These are phyloP conservation scores for Termitomyces sp. DNA, from an alignment of 768 basidiomycete genomes.

Conservation along the genomic window DNA sequence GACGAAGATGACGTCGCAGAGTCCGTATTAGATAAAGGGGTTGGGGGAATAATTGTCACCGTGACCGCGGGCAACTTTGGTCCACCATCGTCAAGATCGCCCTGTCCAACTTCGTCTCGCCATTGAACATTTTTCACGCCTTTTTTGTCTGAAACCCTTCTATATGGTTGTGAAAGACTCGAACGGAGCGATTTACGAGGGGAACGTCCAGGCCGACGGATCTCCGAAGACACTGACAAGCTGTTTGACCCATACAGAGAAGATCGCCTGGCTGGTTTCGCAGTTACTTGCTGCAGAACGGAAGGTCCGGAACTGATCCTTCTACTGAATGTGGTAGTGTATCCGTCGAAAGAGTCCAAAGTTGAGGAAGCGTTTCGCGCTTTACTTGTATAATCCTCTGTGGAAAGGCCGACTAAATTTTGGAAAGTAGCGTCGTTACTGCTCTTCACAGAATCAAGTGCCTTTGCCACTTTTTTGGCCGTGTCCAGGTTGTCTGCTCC, in stretches of 20 bases:
- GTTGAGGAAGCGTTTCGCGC: constrained; percentile 25
- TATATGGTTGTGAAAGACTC: constrained; percentile 56
- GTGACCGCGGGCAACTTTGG: constrained; percentile 24
- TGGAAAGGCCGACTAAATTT: constrained; percentile 61
- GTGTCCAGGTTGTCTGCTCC: constrained; percentile 20
- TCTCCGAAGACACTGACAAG: constrained; percentile 38
- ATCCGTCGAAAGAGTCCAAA: constrained; percentile 47
- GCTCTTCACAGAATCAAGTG: constrained; percentile 50
- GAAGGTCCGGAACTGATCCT: constrained; percentile 47
- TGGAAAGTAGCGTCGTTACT: constrained; percentile 69
- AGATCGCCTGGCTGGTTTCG: constrained; percentile 28
- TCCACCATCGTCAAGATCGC: constrained; percentile 65
- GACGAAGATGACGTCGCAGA: constrained; percentile 17
- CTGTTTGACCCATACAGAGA: constrained; percentile 33
- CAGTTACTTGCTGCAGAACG: constrained; percentile 25
- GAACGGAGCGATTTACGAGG: constrained; percentile 73
- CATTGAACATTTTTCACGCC: constrained; percentile 78
- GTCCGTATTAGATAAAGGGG: constrained; percentile 25
- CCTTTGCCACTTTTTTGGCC: constrained; percentile 41
- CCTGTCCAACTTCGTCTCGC: constrained; percentile 83
- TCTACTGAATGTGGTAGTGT: constrained; percentile 41
- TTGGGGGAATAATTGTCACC: constrained; percentile 38
- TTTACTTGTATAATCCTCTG: constrained; percentile 46
- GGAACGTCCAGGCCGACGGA: constrained; percentile 50
- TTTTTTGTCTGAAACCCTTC: constrained; percentile 57